Evolutionary conservation across 1,284 basidiomycete species (phyloP), one percentile per base, ranked within the genome.

Genomic region (Cryptococcus sp.): DNA sequence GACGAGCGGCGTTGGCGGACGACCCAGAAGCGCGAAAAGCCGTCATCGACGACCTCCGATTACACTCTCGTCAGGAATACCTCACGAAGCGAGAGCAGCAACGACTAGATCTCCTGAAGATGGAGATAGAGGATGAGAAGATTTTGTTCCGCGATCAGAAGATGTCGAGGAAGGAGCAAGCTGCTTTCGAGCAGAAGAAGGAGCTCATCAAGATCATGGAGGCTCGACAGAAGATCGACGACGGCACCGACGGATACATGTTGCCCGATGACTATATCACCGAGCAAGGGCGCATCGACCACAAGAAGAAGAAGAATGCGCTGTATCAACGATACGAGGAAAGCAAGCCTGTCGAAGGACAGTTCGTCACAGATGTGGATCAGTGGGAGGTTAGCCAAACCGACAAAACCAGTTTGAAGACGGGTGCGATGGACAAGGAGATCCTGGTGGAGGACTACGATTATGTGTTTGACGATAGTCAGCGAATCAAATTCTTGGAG

Each of bases 281-380:
- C 0, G 95, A 97, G 72, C 92, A 97, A 76, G 96, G 96, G n/a
- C 95, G 93, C 78, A 90, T 99, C 62, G 94, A 99, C 83, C 89
- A 87, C 79, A 94, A 96, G 81, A 94, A 93, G 80, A 95, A 97
- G 75, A 87, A 95, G 74, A 88, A 90, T 66, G 93, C 91, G 0
- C 79, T 99, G 51, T 98, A 97, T 75, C 86, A 92, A 68, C 89
- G 96, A 38, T 97, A 97, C 73, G 91, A 95, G 72, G 95, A 99
- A 60, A 88, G 88, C 35, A 81, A 82, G 54, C 73, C 66, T 20
- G 73, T 72, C 73, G 90, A 91, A 62, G 90, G 91, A 70, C 88
- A 93, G 69, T 98, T 97, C 73, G 86, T 91, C 16, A 97, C 94
- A 1, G 96, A 99, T 69, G 86, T 96, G 58, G 96, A 99, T 77